A percentile compares a stretch with the other conserved stretches of the same genome.
Conservation (phyloP, 148 eudicot species). For the Camellia lanceoleosa region DNA sequence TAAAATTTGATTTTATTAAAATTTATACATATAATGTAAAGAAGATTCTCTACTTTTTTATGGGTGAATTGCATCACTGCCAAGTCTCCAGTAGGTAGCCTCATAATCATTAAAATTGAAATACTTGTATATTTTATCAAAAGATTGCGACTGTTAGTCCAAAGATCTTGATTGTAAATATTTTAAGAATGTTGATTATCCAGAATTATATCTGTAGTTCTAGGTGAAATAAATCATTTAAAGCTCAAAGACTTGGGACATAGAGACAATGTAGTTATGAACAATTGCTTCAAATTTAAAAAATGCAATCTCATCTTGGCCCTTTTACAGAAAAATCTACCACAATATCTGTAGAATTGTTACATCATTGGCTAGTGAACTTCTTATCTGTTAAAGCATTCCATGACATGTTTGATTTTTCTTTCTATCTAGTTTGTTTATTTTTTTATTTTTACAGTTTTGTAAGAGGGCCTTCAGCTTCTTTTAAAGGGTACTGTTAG, state of each 20-base stretch:
- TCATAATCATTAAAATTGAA: no score
- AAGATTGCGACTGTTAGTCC: background rate
- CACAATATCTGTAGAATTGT: background rate
- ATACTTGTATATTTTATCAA: background rate
- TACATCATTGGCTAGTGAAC: background rate
- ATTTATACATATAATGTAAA: background rate
- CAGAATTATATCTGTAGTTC: background rate
- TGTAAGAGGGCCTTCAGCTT: background rate
- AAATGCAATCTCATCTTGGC: background rate
- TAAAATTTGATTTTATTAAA: background rate
- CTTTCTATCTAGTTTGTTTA: background rate
- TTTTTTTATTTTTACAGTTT: no score
- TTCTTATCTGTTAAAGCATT: no score
- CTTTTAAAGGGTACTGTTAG: background rate
- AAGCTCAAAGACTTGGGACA: background rate
- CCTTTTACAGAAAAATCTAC: background rate
- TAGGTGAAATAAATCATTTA: background rate
- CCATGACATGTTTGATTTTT: no score
- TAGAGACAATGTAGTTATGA: background rate
- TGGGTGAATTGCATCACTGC: background rate
- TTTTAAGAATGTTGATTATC: background rate
- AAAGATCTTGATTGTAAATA: background rate
- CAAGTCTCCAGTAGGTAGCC: background rate
- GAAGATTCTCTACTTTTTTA: background rate
- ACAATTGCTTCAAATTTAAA: background rate